These are phyloP conservation scores for Triticum monococcum DNA, from an alignment of 176 grass and related monocot genomes.

Conservation along the genomic window DNA sequence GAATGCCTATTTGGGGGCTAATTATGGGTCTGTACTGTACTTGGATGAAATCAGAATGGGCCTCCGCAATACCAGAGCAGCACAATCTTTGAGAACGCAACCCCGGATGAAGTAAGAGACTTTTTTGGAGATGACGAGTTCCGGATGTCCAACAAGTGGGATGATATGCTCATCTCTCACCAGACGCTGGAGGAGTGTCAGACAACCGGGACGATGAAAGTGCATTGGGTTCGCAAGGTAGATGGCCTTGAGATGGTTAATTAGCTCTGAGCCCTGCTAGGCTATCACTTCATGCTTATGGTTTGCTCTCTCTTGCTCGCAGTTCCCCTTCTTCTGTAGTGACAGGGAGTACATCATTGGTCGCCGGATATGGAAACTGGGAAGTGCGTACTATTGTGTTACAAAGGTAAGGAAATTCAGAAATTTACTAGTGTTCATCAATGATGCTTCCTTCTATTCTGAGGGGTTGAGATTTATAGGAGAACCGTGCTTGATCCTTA, in stretches of 20 bases:
- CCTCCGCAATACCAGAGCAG: slow-evolving; percentile 78
- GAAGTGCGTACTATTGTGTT: slow-evolving; percentile 67
- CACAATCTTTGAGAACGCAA: slow-evolving; percentile 69
- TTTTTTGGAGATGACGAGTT: slow-evolving; percentile 88
- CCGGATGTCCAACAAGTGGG: slow-evolving; percentile 87
- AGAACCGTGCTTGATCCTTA: not conserved
- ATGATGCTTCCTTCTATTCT: not conserved
- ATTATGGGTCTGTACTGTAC: not conserved
- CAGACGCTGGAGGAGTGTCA: slow-evolving; percentile 63
- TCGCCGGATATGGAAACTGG: slow-evolving; percentile 83
- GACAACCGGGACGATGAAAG: slow-evolving; percentile 67
- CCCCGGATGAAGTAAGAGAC: slow-evolving; percentile 73
- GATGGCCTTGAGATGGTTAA: not conserved
- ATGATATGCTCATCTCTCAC: slow-evolving; percentile 84
- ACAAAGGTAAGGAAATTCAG: slow-evolving; percentile 61
- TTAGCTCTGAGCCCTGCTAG: not conserved
- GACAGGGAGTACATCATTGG: slow-evolving; percentile 91
- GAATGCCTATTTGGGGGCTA: not conserved
- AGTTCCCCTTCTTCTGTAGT: slow-evolving; percentile 98
- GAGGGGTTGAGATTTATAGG: not conserved
- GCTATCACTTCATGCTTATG: not conserved
- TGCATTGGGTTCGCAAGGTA: slow-evolving; percentile 92
- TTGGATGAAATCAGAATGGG: slow-evolving; percentile 39
- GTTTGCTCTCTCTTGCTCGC: slow-evolving; percentile 11
- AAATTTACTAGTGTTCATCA: not conserved